Conservation (phyloP, 75 land plant species). For the Azolla pinnata region DNA sequence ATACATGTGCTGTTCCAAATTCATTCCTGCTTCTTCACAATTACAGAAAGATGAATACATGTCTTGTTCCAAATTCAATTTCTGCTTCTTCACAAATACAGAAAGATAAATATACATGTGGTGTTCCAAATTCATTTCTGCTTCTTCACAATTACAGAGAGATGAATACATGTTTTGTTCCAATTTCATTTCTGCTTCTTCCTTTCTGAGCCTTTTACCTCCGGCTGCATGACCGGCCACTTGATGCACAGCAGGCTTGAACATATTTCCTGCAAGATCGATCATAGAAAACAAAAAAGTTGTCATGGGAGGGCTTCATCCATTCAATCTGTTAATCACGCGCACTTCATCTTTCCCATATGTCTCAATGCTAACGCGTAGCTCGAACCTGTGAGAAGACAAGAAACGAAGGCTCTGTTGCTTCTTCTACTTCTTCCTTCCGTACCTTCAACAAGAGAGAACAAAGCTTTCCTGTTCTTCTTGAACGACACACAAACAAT, state of each 20-base stretch:
- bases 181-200: not conserved
- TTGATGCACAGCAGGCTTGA: conserved; percentile 55
- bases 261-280: conserved; percentile 29
- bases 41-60: not conserved
- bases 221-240: conserved; percentile 73
- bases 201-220: conserved; percentile 10
- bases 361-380: no score
- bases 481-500: no score
- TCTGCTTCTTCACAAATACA: conserved; percentile 2
- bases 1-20: not conserved
- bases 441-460: no score
- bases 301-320: no score
- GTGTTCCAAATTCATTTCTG: not conserved
- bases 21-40: conserved; percentile 1
- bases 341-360: no score
- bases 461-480: no score
- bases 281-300: no score
- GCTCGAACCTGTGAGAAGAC: no score
- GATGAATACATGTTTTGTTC: no score
- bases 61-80: not conserved
- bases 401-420: no score
- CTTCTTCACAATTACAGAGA: not conserved
- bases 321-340: no score
- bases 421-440: no score
- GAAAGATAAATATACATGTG: not conserved